phyloP scores from a whole-genome alignment of 2,329 filamentous ascomycete species.

The Ophiognomonia clavigignenti-juglandacearum region DNA sequence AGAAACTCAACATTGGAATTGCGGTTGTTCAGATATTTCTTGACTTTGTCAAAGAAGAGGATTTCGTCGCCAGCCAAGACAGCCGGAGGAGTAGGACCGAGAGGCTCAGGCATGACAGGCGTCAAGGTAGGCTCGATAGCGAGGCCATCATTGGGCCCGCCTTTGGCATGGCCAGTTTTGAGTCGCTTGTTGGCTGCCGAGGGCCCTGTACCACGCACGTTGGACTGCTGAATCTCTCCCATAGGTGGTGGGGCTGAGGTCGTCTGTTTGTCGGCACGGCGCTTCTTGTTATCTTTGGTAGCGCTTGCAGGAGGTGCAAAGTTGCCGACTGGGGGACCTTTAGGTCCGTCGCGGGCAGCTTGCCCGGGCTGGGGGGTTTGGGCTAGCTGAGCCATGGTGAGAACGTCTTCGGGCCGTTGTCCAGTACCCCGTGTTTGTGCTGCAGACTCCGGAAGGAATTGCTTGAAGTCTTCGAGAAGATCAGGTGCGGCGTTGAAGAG shows the following conservation, averaged over 20 bases:
- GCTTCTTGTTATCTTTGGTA: conserved; percentile 87
- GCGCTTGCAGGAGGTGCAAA: conserved; percentile 80
- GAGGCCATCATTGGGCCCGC: conserved; percentile 52
- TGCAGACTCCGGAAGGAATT: conserved; percentile 88
- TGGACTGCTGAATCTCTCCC: conserved; percentile 29
- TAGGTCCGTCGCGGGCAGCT: conserved; percentile 55
- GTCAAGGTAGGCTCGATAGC: conserved; percentile 81
- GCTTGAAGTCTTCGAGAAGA: conserved; percentile 95
- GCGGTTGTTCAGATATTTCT: conserved; percentile 93
- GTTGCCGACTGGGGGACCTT: conserved; percentile 90
- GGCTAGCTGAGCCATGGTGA: conserved; percentile 39
- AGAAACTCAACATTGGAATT: conserved; percentile 92
- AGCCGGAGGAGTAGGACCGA: conserved; percentile 68
- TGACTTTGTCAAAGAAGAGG: conserved; percentile 90
- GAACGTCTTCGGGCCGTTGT: conserved; percentile 62
- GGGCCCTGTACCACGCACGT: conserved; percentile 31
- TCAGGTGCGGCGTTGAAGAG: conserved; percentile 92
- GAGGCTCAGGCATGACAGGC: conserved; percentile 80
- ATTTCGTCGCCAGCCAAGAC: conserved; percentile 82
- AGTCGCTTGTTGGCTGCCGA: conserved; percentile 54
- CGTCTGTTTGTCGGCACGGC: conserved; percentile 55
- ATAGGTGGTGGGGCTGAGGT: conserved; percentile 39
- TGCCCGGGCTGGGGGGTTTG: conserved; percentile 52
- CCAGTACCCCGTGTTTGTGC: conserved; percentile 53
- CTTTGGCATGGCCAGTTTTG: conserved; percentile 65